Base-by-base conservation (phyloP, 164 flowering plant species). In the Annona cherimola region DNA sequence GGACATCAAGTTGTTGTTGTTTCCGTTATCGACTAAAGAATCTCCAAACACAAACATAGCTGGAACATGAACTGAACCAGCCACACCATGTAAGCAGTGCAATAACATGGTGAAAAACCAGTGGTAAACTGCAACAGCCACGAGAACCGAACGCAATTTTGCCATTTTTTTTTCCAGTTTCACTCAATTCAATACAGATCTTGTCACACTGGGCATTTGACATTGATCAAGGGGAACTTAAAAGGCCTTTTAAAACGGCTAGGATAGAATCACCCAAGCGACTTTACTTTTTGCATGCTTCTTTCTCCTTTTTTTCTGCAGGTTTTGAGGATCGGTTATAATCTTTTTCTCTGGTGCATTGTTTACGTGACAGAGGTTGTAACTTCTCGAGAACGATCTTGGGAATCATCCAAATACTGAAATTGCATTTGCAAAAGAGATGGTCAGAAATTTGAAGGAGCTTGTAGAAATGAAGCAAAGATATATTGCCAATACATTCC, bases 41-140 rank as follows among this genome's bases (percentile, higher is more conserved):
- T 90, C 96, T 67, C 93, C 96, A 62, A 90, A 89, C 72, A 84
- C 88, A 80, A 85, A 89, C 86, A 90, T 69, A 19, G 92, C 92
- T 39, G 92, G 81, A n/a, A 82, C 82, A 59, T 67, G 79, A 50
- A 68, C 64, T 64, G 80, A 67, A 20, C 71, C 77, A 19, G 9
- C 50, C 5, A 50, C 75, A 40, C 70, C 65, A 45, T 26, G 35
- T 45, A 66, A 71, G 57, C 42, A 43, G 5, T 54, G 55, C 9
- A 72, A 1, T 14, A 63, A 40, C 63, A 74, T 18, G 18, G 18
- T 7, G 35, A 66, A 43, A 39, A 67, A 16, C 72, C 65, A 20
- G 18, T 45, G 3, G 66, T 11, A 63, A 35, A 63, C 26, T 63
- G 42, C 35, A 40, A 26, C 6, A 26, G 42, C 7, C 7, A 12